Evolutionary conservation across 2,329 filamentous ascomycete genomes (phyloP).

Genomic region (Trichoderma endophyticum): DNA sequence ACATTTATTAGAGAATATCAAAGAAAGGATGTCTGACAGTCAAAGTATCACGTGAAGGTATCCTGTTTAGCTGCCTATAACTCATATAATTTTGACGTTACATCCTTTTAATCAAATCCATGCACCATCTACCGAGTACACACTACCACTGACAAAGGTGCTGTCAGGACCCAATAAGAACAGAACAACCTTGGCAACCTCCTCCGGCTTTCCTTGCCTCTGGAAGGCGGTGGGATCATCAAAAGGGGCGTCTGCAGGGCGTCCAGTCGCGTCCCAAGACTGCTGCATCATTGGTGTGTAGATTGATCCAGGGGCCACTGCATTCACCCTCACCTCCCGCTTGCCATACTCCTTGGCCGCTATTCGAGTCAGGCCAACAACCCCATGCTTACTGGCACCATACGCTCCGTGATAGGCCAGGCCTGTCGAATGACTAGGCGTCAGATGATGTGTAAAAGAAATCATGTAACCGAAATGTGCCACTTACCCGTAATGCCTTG

Average conservation of each 20-base stretch:
- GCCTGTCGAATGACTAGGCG: background rate
- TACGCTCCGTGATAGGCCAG: conserved; percentile 35
- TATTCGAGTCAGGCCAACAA: conserved; percentile 36
- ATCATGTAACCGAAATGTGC: background rate
- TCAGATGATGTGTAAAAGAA: conserved; percentile 1
- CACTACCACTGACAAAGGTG: conserved; percentile 36
- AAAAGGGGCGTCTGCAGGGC: conserved; percentile 38
- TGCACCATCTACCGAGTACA: conserved; percentile 46
- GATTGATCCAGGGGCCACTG: conserved; percentile 48
- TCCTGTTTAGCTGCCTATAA: background rate
- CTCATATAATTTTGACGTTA: background rate
- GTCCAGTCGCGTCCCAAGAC: conserved; percentile 35
- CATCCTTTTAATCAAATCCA: conserved; percentile 30
- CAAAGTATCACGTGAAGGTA: rapidly evolving
- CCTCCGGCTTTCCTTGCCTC: conserved; percentile 42
- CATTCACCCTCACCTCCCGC: conserved; percentile 45
- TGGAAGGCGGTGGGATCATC: conserved; percentile 42
- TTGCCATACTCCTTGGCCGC: conserved; percentile 41
- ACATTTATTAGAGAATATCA: background rate
- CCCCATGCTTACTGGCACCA: conserved; percentile 39
- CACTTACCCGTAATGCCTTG: conserved; percentile 43
- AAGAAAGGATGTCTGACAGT: background rate
- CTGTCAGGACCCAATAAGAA: conserved; percentile 38
- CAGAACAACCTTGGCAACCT: conserved; percentile 34
- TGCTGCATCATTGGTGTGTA: conserved; percentile 49